phyloP scores from a whole-genome alignment of 805 yeast species.

The Phaffomyces thermotolerans region DNA sequence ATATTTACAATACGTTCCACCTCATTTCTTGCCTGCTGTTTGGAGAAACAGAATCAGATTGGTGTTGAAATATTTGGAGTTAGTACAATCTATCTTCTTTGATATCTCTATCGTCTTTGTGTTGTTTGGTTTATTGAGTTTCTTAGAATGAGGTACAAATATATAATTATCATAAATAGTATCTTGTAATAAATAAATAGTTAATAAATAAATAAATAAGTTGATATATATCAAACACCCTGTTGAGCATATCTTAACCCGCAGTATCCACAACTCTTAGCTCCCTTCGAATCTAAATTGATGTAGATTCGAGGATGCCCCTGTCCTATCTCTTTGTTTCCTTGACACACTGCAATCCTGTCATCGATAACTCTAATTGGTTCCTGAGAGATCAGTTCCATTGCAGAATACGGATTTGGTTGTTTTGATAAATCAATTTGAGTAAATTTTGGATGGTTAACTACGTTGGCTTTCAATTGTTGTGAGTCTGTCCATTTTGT shows the following conservation, averaged over 20 bases:
- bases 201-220: slow-evolving; percentile 2
- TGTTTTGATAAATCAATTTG: slow-evolving; percentile 62
- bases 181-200: slow-evolving; percentile 7
- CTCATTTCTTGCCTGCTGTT: slow-evolving; percentile 8
- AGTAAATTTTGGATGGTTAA: slow-evolving; percentile 39
- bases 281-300: slow-evolving; percentile 69
- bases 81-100: slow-evolving; percentile 17
- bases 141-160: background rate
- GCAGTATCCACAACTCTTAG: slow-evolving; percentile 76
- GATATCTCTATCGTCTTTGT: slow-evolving; percentile 19
- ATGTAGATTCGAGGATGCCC: slow-evolving; percentile 84
- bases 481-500: slow-evolving; percentile 70
- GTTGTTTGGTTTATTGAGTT: slow-evolving; percentile 16
- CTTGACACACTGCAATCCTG: slow-evolving; percentile 75
- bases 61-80: slow-evolving; percentile 20
- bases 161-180: background rate
- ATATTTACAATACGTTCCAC: slow-evolving; percentile 18
- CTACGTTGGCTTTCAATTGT: slow-evolving; percentile 13
- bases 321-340: slow-evolving; percentile 61
- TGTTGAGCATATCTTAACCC: slow-evolving; percentile 48
- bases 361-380: slow-evolving; percentile 57
- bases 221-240: slow-evolving; percentile 8
- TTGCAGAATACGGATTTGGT: slow-evolving; percentile 80
- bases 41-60: slow-evolving; percentile 19
- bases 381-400: slow-evolving; percentile 68